Percentiles rank a stretch among this genome's conserved stretches.
Conservation (phyloP, 441 rosid species). For the Metrosideros polymorpha region DNA sequence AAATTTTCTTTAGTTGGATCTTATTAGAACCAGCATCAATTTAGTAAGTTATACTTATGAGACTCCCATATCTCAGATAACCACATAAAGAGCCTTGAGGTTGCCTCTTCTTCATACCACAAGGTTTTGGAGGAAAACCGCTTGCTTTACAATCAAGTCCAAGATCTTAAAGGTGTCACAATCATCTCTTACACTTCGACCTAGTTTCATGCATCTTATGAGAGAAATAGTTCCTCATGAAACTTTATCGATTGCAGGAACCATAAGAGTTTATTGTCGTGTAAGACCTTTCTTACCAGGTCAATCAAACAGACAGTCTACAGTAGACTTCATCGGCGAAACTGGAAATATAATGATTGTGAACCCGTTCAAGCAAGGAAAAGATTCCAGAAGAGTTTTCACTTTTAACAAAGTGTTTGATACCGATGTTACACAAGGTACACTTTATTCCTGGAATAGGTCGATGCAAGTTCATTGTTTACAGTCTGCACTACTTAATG, state of each 20-base stretch:
- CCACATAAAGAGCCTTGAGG: slow-evolving; percentile 65
- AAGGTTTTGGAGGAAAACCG: slow-evolving; percentile 85
- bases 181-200: not conserved
- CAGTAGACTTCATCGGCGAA: slow-evolving; percentile 84
- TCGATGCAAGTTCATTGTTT: not conserved
- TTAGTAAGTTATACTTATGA: not conserved
- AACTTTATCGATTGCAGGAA: slow-evolving; percentile 32
- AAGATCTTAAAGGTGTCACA: slow-evolving; percentile 77
- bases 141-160: slow-evolving; percentile 87
- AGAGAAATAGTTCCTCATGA: not conserved
- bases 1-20: slow-evolving; percentile 1
- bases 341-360: slow-evolving; percentile 86
- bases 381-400: slow-evolving; percentile 77
- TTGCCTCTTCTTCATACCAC: slow-evolving; percentile 64
- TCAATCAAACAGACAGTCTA: slow-evolving; percentile 48
- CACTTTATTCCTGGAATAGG: not conserved
- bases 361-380: slow-evolving; percentile 78
- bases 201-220: not conserved
- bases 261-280: slow-evolving; percentile 85
- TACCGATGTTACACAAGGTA: slow-evolving; percentile 72
- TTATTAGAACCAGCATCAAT: not conserved
- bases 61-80: slow-evolving; percentile 26
- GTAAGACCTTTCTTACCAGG: slow-evolving; percentile 78
- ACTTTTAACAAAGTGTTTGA: slow-evolving; percentile 80
- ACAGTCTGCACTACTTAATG: not conserved